Base-by-base conservation (phyloP, 148 eudicot species). In the Nepenthes gracilis region DNA sequence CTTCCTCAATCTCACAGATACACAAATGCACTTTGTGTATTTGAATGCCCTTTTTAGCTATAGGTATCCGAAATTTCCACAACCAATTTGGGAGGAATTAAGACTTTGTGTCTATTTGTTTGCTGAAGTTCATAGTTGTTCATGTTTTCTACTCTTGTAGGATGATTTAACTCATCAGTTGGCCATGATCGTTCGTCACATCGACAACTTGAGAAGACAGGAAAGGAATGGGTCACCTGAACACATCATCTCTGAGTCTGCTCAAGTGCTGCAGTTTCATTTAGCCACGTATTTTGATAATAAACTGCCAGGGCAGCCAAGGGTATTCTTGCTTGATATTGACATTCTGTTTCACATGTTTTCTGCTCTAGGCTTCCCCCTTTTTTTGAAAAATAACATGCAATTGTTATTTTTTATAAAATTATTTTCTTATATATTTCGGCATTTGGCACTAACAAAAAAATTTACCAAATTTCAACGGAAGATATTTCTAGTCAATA, bases 141-240 rank as follows among this genome's bases (percentile, higher is more conserved):
- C 23, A 23, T 40, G 62, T 50, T 65, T 48, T 9, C 35, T 73
- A 40, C 4, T 60, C 13, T 5, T 49, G 53, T 49, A 93, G 99
- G 99, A 94, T 75, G 99, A 94, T 79, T 71, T 89, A 74, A 94
- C 99, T 48, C 99, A 94, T 77, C 99, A 94, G 68, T 73, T 94
- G 61, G 99, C 99, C 1, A 94, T 94, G 99, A 89, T 94, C 63
- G 86, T 94, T 57, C 74, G 99, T 58, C 90, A 89, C 69, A 94
- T 89, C 60, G 99, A 93, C 73, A 86, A 86, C 64, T 52, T 93
- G 77, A 84, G 87, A 77, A 78, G 77, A 68, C 99, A 93, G 71
- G 99, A 93, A 74, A 83, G 97, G 67, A 93, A 93, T 78, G 99
- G 99, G 52, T 97, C 99, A 68, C 99, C 99, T 63, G 97, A 97